A percentile compares a stretch with the other conserved stretches of the same genome.
phyloP scores from a whole-genome alignment of 805 yeast genomes.

The Candida maesae region DNA sequence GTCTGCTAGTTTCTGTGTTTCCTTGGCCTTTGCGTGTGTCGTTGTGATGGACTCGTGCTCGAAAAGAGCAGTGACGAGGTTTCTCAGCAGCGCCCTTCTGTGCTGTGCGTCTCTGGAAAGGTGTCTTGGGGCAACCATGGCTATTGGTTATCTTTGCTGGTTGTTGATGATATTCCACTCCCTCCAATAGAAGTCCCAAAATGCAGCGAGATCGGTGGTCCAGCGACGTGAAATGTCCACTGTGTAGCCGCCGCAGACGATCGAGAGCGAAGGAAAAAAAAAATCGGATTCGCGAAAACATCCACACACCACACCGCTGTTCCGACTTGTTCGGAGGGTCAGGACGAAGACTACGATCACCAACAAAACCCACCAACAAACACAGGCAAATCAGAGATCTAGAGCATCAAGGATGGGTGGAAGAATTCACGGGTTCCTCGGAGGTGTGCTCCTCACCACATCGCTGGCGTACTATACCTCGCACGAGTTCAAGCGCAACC shows the following conservation, averaged over 20 bases:
- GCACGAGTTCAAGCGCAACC: conserved; percentile 47
- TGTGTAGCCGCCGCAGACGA: too few species aligned
- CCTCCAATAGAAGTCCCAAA: too few species aligned
- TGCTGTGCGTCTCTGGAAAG: conserved; percentile 25
- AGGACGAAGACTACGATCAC: not conserved
- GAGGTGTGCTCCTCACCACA: conserved; percentile 61
- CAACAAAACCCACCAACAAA: not conserved
- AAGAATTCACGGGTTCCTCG: conserved; percentile 51
- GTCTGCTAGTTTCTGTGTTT: conserved; percentile 61
- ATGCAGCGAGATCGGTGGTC: too few species aligned
- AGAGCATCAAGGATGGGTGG: conserved; percentile 40
- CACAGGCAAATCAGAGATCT: too few species aligned
- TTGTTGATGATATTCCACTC: too few species aligned
- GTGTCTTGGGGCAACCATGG: conserved; percentile 28
- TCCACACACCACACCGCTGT: conserved; percentile 12
- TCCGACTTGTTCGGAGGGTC: not conserved
- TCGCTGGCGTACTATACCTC: conserved; percentile 61
- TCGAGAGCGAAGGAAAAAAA: conserved; percentile 2
- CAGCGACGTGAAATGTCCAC: too few species aligned
- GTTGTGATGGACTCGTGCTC: conserved; percentile 71
- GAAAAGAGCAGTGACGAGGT: conserved; percentile 61
- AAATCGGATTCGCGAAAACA: conserved; percentile 4
- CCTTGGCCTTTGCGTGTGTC: conserved; percentile 72
- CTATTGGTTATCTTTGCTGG: not conserved
- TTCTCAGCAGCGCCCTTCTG: conserved; percentile 48